These are phyloP conservation scores for Ciborinia camelliae DNA, from an alignment of 2,329 filamentous ascomycete species.

Conservation along the genomic window DNA sequence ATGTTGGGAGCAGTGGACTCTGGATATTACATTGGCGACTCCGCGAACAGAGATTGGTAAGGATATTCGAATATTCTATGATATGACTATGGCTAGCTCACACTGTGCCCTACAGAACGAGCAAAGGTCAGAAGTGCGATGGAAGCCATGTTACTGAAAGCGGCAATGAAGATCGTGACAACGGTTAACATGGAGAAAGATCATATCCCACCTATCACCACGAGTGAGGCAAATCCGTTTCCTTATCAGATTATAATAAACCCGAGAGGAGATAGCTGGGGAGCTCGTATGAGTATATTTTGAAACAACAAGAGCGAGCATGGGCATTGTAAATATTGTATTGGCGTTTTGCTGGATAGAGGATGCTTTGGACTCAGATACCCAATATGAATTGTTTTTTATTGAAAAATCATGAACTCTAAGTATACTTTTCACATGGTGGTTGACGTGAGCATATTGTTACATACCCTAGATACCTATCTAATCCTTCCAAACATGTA, in stretches of 20 bases:
- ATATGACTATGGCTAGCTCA: constrained; percentile 17
- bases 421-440: not conserved
- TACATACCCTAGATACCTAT: not conserved
- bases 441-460: not conserved
- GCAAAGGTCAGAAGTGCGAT: constrained; percentile 86
- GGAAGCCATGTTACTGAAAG: constrained; percentile 83
- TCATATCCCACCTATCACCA: constrained; percentile 95
- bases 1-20: constrained; percentile 94
- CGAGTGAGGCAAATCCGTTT: constrained; percentile 87
- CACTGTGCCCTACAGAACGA: constrained; percentile 55
- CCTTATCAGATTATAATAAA: constrained; percentile 91
- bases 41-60: constrained; percentile 83
- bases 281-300: constrained; percentile 68
- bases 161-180: constrained; percentile 84
- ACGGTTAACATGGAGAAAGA: constrained; percentile 87
- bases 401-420: not conserved
- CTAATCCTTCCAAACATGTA: not conserved
- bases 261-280: constrained; percentile 76
- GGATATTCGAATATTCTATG: constrained; percentile 33
- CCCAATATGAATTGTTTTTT: constrained; percentile 30
- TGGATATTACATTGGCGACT: constrained; percentile 90
- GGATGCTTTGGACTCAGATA: constrained; percentile 31
- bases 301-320: constrained; percentile 26
- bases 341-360: constrained; percentile 26
- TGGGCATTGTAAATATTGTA: constrained; percentile 19